Percentiles rank a stretch among this genome's conserved stretches.
phyloP scores from a whole-genome alignment of 306 rosid species.

The Begonia masoniana region DNA sequence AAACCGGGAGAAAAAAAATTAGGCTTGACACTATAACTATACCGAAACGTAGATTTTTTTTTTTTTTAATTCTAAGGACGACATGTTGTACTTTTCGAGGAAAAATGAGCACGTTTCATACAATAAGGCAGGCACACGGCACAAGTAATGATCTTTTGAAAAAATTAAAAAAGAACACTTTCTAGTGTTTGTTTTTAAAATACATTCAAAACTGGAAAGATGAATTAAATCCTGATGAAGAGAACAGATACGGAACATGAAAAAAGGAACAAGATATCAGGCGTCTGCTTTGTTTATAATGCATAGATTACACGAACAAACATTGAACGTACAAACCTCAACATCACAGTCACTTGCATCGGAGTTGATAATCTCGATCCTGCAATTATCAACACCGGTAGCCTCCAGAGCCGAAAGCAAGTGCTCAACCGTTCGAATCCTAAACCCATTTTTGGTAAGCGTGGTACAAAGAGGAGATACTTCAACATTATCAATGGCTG shows the following conservation, averaged over 20 bases:
- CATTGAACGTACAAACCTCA: slow-evolving; percentile 34
- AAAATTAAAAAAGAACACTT: too few species aligned
- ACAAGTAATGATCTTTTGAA: too few species aligned
- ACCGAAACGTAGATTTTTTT: too few species aligned
- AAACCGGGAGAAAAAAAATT: too few species aligned
- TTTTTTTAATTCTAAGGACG: too few species aligned
- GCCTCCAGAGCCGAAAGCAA: slow-evolving; percentile 89
- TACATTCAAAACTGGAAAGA: background rate
- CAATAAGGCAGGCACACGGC: too few species aligned
- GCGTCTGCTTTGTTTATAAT: background rate
- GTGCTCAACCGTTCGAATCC: slow-evolving; percentile 74
- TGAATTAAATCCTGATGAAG: background rate
- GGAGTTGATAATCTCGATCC: slow-evolving; percentile 39
- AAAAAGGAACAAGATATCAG: background rate
- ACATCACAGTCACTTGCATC: slow-evolving; percentile 31
- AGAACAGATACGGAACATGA: background rate
- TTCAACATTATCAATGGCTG: slow-evolving; percentile 40
- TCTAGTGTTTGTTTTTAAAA: background rate
- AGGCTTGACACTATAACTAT: too few species aligned
- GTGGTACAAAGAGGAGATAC: slow-evolving; percentile 73
- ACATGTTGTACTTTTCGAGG: too few species aligned
- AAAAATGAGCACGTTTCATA: too few species aligned
- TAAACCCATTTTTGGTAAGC: slow-evolving; percentile 47
- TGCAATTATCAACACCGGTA: slow-evolving; percentile 76
- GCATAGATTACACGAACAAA: background rate